A percentile compares a stretch with the other conserved stretches of the same genome.
Evolutionary conservation across 108 stramenopile species (phyloP).

Genomic region (Fragilaria crotonensis): DNA sequence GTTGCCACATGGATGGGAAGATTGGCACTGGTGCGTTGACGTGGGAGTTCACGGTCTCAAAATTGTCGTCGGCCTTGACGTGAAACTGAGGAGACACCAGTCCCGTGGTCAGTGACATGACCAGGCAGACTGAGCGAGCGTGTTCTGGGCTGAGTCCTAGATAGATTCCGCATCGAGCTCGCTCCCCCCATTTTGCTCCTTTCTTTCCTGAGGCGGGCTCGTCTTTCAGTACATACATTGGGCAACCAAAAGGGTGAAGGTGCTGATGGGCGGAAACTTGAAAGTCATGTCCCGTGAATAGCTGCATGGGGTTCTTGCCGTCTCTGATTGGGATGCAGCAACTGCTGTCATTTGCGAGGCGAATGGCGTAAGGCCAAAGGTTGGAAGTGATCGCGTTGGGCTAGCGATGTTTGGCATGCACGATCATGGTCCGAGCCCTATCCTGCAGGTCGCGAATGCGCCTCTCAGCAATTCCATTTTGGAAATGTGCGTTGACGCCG

Average conservation of each 20-base stretch:
- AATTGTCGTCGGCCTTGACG: conserved; percentile 20
- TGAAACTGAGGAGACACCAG: conserved; percentile 32
- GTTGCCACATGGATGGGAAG: conserved; percentile 3
- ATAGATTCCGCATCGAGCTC: conserved; percentile 36
- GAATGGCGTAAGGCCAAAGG: conserved; percentile 32
- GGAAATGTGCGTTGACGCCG: conserved; percentile 39
- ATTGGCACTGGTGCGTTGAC: no score
- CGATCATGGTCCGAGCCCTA: conserved; percentile 17
- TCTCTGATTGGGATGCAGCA: not conserved
- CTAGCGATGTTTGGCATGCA: conserved; percentile 25
- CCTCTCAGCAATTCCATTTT: conserved; percentile 40
- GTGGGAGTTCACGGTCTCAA: conserved; percentile 26
- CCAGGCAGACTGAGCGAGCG: conserved; percentile 21
- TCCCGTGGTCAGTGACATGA: conserved; percentile 21
- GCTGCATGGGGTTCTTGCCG: not conserved
- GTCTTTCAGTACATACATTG: conserved; percentile 4
- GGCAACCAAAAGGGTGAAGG: no score
- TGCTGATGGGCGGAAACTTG: not conserved
- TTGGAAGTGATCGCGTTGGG: conserved; percentile 17
- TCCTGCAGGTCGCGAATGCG: conserved; percentile 28
- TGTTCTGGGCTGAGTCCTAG: conserved; percentile 24
- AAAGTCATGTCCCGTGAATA: not conserved
- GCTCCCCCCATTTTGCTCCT: conserved; percentile 26
- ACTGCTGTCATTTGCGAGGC: conserved; percentile 7
- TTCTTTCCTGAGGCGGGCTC: not conserved